Evolutionary conservation across 2,329 filamentous ascomycete species (phyloP).

Genomic region (Trichoderma guizhouense): DNA sequence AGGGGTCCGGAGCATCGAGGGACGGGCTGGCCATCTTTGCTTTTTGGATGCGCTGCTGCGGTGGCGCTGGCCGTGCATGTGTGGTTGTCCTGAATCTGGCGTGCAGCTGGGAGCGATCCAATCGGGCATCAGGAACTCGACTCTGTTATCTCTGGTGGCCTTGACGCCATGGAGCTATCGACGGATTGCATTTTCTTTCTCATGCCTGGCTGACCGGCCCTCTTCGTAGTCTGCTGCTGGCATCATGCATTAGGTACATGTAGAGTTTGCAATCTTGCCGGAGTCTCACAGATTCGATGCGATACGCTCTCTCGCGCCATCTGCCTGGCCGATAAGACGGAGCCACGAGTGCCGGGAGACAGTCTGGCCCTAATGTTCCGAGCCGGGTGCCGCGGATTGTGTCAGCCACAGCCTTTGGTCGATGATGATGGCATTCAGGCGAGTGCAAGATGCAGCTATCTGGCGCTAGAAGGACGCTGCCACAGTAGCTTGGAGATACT

Average conservation of each 20-base stretch:
- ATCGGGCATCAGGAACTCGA: conserved; percentile 6
- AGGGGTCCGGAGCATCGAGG: neutral
- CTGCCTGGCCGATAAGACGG: conserved; percentile 6
- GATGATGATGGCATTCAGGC: conserved; percentile 5
- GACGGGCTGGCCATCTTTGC: neutral
- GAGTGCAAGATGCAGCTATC: neutral
- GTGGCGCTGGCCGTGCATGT: conserved; percentile 10
- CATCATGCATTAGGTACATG: conserved; percentile 2
- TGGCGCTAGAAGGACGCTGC: conserved; percentile 1
- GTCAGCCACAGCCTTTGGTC: neutral
- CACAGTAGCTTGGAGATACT: neutral
- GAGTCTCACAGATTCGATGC: conserved; percentile 5
- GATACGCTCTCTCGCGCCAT: neutral
- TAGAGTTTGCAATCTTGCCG: conserved; percentile 5
- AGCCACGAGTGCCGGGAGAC: conserved; percentile 5
- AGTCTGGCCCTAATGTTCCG: neutral
- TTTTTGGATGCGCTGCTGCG: conserved; percentile 15
- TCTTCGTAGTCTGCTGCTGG: neutral
- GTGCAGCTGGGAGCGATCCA: conserved; percentile 5
- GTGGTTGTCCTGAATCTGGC: conserved; percentile 13
- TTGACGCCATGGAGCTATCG: conserved; percentile 1
- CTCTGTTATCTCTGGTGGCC: conserved; percentile 5
- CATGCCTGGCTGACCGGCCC: neutral
- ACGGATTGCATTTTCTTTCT: neutral
- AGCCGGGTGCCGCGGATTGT: conserved; percentile 7